Percentiles rank a stretch among this genome's conserved stretches.
Conservation (phyloP, 805 yeast genomes). For the Wickerhamomyces strasburgensis region DNA sequence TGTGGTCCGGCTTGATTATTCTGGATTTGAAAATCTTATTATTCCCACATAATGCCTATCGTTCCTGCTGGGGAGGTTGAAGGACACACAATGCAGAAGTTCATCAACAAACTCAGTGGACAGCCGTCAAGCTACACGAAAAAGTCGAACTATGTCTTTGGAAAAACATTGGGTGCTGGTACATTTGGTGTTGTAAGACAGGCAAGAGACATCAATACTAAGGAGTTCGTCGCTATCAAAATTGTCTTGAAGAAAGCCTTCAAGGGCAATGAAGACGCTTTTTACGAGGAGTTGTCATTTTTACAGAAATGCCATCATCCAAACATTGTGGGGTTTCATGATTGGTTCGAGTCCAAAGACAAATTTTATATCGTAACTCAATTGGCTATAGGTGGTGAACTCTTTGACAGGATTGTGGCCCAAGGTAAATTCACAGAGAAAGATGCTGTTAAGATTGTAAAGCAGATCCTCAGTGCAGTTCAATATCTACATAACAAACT, state of each 20-base stretch:
- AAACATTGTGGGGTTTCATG: slow-evolving; percentile 83
- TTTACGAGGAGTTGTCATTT: slow-evolving; percentile 71
- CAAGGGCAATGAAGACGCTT: slow-evolving; percentile 70
- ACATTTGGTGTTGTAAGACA: slow-evolving; percentile 88
- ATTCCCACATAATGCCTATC: slow-evolving; percentile 9
- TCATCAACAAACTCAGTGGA: slow-evolving; percentile 55
- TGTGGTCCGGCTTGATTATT: too few species aligned
- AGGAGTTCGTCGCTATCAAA: slow-evolving; percentile 83
- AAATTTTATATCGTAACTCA: slow-evolving; percentile 93
- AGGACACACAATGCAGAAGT: slow-evolving; percentile 32
- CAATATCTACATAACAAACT: slow-evolving; percentile 62
- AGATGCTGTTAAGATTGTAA: slow-evolving; percentile 74
- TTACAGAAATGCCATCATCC: slow-evolving; percentile 70
- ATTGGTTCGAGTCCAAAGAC: slow-evolving; percentile 91
- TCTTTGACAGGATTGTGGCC: slow-evolving; percentile 79
- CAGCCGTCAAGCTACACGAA: slow-evolving; percentile 68
- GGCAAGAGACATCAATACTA: slow-evolving; percentile 49
- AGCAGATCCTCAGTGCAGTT: slow-evolving; percentile 74
- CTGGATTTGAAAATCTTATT: background rate
- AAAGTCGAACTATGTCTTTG: slow-evolving; percentile 69
- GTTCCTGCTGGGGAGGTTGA: slow-evolving; percentile 15
- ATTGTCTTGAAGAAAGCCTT: slow-evolving; percentile 82
- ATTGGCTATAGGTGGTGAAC: slow-evolving; percentile 93
- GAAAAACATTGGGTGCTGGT: slow-evolving; percentile 89
- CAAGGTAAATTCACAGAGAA: slow-evolving; percentile 83